These are phyloP conservation scores for Pistacia vera DNA, from an alignment of 345 rosid genomes.

Conservation along the genomic window DNA sequence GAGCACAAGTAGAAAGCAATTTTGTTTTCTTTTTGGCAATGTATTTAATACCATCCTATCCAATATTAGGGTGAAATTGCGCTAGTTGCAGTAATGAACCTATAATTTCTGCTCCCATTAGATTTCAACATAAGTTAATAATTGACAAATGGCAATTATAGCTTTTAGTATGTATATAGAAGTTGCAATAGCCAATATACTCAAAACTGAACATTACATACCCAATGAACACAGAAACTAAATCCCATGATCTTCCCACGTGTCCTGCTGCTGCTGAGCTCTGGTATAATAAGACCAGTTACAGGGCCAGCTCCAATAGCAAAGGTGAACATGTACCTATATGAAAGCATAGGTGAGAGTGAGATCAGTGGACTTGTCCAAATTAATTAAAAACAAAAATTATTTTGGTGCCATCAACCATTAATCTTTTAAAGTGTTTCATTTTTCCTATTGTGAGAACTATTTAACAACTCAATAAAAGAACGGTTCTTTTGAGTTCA, in stretches of 20 bases:
- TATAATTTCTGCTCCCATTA: background rate
- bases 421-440: background rate
- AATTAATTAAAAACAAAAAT: conserved; percentile 2
- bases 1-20: too few species aligned
- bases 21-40: too few species aligned
- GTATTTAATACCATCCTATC: background rate
- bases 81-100: background rate
- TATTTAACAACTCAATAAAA: background rate
- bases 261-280: conserved; percentile 65
- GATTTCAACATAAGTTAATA: background rate
- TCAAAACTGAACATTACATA: conserved; percentile 23
- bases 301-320: conserved; percentile 83
- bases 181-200: background rate
- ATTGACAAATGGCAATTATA: background rate
- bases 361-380: background rate
- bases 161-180: background rate
- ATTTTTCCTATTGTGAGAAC: background rate
- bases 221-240: conserved; percentile 84
- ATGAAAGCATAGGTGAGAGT: conserved; percentile 6
- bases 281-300: conserved; percentile 74
- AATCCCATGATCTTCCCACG: conserved; percentile 81
- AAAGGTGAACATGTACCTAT: conserved; percentile 69
- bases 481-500: background rate
- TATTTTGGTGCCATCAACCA: background rate
- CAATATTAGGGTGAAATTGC: background rate